These are phyloP conservation scores for Cystobasidium tubakii DNA, from an alignment of 768 basidiomycete species.

Conservation along the genomic window DNA sequence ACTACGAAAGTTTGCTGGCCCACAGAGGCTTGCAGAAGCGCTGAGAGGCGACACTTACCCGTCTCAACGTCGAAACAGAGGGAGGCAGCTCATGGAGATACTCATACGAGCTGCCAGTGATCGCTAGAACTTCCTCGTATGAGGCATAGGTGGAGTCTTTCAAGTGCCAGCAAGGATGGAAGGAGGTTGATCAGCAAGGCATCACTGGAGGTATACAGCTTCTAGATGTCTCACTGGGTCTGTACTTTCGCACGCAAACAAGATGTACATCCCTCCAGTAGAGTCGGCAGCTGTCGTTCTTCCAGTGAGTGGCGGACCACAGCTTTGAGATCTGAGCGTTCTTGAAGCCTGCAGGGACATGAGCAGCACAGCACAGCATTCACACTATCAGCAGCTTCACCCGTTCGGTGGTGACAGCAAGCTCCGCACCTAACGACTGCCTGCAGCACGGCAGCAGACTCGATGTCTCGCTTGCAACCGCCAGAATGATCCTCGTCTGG, in stretches of 20 bases:
- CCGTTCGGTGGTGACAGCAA: no score
- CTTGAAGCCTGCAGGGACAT: slow-evolving; percentile 15
- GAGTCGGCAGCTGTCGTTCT: slow-evolving; percentile 12
- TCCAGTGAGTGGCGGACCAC: slow-evolving; percentile 31
- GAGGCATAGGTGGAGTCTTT: slow-evolving; percentile 26
- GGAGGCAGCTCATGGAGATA: slow-evolving; percentile 3
- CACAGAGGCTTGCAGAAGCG: no score
- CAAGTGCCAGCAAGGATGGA: neutral
- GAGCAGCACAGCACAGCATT: neutral
- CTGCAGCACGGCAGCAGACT: slow-evolving; percentile 24
- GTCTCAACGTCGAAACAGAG: neutral
- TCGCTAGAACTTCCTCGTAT: neutral
- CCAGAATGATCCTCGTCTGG: neutral
- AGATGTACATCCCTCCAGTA: slow-evolving; percentile 32
- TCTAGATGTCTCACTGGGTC: slow-evolving; percentile 11
- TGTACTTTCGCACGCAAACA: slow-evolving; percentile 21
- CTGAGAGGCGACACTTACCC: neutral
- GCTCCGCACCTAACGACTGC: slow-evolving; percentile 13
- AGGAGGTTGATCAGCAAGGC: neutral
- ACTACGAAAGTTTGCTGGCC: no score
- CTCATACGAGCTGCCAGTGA: neutral
- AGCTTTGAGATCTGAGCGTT: slow-evolving; percentile 29
- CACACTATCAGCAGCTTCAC: no score
- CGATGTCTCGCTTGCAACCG: slow-evolving; percentile 17
- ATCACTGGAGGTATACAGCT: neutral